Base-by-base conservation (phyloP, 306 rosid species). In the Lablab purpureus region DNA sequence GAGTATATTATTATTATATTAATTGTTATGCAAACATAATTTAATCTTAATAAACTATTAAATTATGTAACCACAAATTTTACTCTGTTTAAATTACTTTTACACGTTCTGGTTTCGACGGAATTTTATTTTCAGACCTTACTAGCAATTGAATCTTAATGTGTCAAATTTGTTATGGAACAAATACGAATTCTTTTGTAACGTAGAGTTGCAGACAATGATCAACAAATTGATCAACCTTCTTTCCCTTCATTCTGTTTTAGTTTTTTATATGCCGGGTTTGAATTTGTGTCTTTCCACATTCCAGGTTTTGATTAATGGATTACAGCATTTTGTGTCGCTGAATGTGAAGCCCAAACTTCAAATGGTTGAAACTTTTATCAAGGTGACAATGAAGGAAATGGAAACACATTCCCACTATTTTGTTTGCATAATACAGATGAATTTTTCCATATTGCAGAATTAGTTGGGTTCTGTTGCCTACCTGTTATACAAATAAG, bases 251-350 rank as follows among this genome's bases (percentile, higher is more conserved):
- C 47, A 27, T 59, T 75, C 34, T 72, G 51, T 73, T 82, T 76
- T 40, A 10, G 81, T 58, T 79, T 28, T n/a, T 64, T 81, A 36
- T 23, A 72, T 46, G 71, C 74, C 32, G 69, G 41, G 63, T 40
- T 25, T 34, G 41, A 76, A 32, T 67, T 84, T 73, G 43, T 73
- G 52, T 76, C 60, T 69, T 73, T 50, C 45, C 41, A 67, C 52
- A 46, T 83, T 84, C 69, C 90, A 95, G 98, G 99, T 96, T 86
- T 93, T 96, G 86, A 96, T 96, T 84, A 96, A 96, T 72, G 98
- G 99, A 56, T 84, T 96, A 76, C 92, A 93, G 55, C 98, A 96
- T 93, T 90, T 93, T 73, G 92, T 87, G 37, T 25, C 96, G 10
- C 51, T 86, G 76, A 93, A 90, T 32, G 99, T 92, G 78, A 95